Evolutionary conservation across 306 rosid genomes (phyloP).

Genomic region (Cucumis melo): DNA sequence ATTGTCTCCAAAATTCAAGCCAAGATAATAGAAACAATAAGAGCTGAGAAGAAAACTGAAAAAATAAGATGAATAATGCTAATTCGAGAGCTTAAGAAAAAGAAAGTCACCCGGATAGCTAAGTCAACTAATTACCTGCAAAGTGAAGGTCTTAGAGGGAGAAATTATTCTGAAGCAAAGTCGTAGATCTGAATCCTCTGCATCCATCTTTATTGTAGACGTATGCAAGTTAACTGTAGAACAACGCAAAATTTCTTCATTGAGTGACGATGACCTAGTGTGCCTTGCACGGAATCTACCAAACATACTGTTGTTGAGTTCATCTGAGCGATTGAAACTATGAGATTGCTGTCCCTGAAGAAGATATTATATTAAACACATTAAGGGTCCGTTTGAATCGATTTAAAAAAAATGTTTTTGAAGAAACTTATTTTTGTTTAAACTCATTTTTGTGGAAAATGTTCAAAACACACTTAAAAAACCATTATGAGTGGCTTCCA

Average conservation of each 20-base stretch:
- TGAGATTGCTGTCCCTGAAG: conserved; percentile 57
- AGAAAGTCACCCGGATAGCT: not conserved
- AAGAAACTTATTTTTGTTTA: too few relatives aligned
- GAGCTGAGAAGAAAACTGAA: not conserved
- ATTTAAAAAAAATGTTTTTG: too few relatives aligned
- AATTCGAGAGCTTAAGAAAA: not conserved
- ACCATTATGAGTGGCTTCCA: too few relatives aligned
- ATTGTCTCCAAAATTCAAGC: not conserved
- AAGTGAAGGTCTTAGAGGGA: conserved; percentile 61
- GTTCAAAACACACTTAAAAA: too few relatives aligned
- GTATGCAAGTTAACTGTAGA: conserved; percentile 64
- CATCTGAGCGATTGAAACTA: conserved; percentile 44
- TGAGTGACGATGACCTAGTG: conserved; percentile 39
- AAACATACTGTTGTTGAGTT: conserved; percentile 69
- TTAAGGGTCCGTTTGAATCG: too few relatives aligned
- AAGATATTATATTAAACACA: conserved; percentile 9
- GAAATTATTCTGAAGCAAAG: conserved; percentile 97
- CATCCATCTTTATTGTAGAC: conserved; percentile 87
- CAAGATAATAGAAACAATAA: not conserved
- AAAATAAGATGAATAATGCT: not conserved
- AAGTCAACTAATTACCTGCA: conserved; percentile 60
- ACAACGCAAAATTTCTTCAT: conserved; percentile 63
- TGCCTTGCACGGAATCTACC: conserved; percentile 83
- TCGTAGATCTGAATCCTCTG: conserved; percentile 82
- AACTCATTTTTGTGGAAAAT: too few relatives aligned